These are phyloP conservation scores for Acorus gramineus DNA, from an alignment of 106 monocot genomes.

Conservation along the genomic window DNA sequence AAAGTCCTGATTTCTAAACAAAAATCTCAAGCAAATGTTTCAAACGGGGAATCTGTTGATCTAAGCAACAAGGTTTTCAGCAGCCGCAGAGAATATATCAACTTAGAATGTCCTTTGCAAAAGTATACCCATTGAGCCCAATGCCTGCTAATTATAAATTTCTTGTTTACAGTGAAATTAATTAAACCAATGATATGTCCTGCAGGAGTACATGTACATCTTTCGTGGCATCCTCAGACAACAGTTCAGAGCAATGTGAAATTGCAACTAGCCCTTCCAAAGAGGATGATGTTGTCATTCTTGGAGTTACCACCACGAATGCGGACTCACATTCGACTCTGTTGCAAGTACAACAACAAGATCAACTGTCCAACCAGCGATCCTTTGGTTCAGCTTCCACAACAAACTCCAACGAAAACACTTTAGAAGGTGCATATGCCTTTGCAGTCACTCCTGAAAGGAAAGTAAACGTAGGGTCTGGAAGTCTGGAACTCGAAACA, in stretches of 20 bases:
- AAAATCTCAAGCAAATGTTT: background rate
- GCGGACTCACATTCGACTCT: constrained; percentile 6
- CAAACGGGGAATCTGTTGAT: constrained; percentile 1
- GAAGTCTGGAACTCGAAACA: constrained; percentile 32
- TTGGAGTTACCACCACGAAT: background rate
- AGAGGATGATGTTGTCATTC: background rate
- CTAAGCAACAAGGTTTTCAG: constrained; percentile 9
- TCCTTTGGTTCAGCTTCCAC: constrained; percentile 14
- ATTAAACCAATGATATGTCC: background rate
- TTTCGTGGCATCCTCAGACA: constrained; percentile 8
- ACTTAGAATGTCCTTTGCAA: constrained; percentile 16
- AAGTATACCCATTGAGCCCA: constrained; percentile 19
- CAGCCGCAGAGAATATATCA: background rate
- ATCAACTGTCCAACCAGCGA: constrained; percentile 3
- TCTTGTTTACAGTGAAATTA: too few species aligned
- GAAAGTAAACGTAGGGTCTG: background rate
- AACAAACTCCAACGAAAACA: constrained; percentile 26
- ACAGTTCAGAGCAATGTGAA: constrained; percentile 6
- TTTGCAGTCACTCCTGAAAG: constrained; percentile 38
- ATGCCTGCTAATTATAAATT: background rate
- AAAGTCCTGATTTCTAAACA: background rate
- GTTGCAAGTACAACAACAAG: background rate
- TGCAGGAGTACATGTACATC: constrained; percentile 28
- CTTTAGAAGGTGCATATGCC: constrained; percentile 12
- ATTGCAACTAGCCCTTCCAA: background rate